phyloP scores from a whole-genome alignment of 2,329 filamentous ascomycete genomes.

The Arthrinium phaeospermum region DNA sequence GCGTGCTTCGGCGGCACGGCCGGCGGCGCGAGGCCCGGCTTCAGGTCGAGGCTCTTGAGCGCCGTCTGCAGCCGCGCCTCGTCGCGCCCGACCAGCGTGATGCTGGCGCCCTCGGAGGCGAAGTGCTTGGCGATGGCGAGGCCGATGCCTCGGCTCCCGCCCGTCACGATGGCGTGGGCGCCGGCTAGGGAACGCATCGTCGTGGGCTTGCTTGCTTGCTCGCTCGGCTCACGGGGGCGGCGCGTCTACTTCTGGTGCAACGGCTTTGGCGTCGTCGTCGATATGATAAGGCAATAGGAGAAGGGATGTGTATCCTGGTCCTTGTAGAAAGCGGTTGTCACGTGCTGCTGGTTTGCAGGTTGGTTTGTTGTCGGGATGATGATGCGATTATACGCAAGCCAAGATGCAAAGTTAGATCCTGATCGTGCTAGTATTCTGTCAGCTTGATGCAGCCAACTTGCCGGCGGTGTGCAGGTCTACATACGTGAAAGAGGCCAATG shows the following conservation, averaged over 20 bases:
- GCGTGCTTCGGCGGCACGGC: constrained; percentile 22
- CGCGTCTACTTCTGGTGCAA: neutral
- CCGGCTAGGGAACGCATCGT: constrained; percentile 45
- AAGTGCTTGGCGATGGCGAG: constrained; percentile 71
- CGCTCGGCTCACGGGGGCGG: neutral
- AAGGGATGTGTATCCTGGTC: neutral
- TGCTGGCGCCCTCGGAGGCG: constrained; percentile 62
- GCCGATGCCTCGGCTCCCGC: constrained; percentile 74
- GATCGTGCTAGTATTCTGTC: neutral
- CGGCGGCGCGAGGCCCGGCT: constrained; percentile 20
- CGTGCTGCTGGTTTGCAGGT: neutral
- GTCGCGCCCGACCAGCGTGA: constrained; percentile 67
- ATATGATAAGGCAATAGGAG: neutral
- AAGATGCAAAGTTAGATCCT: neutral
- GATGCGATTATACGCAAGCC: neutral
- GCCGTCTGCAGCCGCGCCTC: constrained; percentile 45
- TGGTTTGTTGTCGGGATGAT: neutral
- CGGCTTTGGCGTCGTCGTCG: neutral
- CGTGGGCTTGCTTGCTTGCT: neutral
- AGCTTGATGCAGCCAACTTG: neutral
- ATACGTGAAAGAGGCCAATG: neutral
- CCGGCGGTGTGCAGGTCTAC: neutral
- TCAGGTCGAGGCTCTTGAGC: constrained; percentile 39
- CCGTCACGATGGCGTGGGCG: constrained; percentile 67
- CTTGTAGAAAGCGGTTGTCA: neutral